These are phyloP conservation scores for Podila clonocystis DNA, from an alignment of 192 early-diverging fungal genomes.

Conservation along the genomic window DNA sequence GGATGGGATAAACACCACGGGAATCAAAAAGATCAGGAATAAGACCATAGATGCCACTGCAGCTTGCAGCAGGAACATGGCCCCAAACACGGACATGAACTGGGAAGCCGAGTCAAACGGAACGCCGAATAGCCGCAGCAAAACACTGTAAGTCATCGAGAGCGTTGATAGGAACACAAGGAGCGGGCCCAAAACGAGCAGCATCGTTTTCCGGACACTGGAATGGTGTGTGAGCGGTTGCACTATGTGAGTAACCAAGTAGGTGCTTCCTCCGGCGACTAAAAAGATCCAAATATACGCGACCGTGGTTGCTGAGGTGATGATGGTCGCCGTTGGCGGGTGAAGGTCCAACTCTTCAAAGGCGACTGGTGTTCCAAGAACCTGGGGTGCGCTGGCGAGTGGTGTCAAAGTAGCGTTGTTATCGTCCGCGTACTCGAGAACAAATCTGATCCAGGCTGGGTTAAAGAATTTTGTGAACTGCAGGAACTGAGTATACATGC, in stretches of 20 bases:
- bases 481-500: slow-evolving; percentile 43
- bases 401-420: slow-evolving; percentile 19
- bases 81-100: slow-evolving; percentile 26
- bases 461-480: slow-evolving; percentile 33
- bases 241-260: slow-evolving; percentile 28
- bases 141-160: slow-evolving; percentile 27
- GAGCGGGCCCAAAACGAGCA: slow-evolving; percentile 16
- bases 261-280: slow-evolving; percentile 36
- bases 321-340: slow-evolving; percentile 25
- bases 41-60: slow-evolving; percentile 40
- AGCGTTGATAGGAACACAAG: slow-evolving; percentile 21
- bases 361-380: slow-evolving; percentile 29
- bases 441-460: slow-evolving; percentile 31
- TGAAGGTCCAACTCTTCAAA: slow-evolving; percentile 41
- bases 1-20: slow-evolving; percentile 24
- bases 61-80: slow-evolving; percentile 33
- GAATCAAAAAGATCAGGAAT: slow-evolving; percentile 37
- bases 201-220: slow-evolving; percentile 23
- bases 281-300: slow-evolving; percentile 49
- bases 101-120: slow-evolving; percentile 25
- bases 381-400: slow-evolving; percentile 19
- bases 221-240: slow-evolving; percentile 13
- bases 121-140: slow-evolving; percentile 33
- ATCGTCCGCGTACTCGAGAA: slow-evolving; percentile 9
- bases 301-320: slow-evolving; percentile 39